phyloP scores from a whole-genome alignment of 2,329 filamentous ascomycete species.

The Parastagonospora nodorum region DNA sequence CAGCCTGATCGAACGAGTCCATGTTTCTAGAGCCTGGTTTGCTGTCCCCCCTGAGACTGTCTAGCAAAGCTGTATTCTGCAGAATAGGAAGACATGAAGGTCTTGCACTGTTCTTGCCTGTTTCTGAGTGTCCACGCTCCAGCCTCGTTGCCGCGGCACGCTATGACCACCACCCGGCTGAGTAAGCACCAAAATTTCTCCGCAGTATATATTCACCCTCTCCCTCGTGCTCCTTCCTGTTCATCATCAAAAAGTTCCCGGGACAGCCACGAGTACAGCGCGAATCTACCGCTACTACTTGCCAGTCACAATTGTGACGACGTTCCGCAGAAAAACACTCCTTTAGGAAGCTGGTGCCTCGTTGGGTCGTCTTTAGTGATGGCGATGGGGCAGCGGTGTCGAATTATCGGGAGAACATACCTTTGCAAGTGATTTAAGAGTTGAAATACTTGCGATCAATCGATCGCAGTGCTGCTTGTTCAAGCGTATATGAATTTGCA shows the following conservation, averaged over 20 bases:
- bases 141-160: background rate
- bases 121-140: background rate
- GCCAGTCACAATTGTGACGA: conserved; percentile 66
- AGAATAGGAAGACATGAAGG: too few species aligned
- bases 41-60: background rate
- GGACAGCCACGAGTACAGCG: conserved; percentile 71
- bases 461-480: background rate
- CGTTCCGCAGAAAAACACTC: conserved; percentile 67
- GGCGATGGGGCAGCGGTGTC: conserved; percentile 73
- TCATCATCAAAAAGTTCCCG: conserved; percentile 63
- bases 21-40: background rate
- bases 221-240: conserved; percentile 46
- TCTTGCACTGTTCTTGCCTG: too few species aligned
- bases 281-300: conserved; percentile 62
- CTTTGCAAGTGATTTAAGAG: conserved; percentile 8
- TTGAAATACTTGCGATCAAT: background rate
- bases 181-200: conserved; percentile 2
- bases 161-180: background rate
- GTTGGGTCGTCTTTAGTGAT: conserved; percentile 72
- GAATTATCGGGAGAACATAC: conserved; percentile 69
- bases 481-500: background rate
- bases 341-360: conserved; percentile 72
- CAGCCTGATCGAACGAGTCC: too few species aligned
- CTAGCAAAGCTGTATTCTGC: too few species aligned
- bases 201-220: background rate